phyloP scores from a whole-genome alignment of 148 eudicot species.

The Persicaria tinctoria region DNA sequence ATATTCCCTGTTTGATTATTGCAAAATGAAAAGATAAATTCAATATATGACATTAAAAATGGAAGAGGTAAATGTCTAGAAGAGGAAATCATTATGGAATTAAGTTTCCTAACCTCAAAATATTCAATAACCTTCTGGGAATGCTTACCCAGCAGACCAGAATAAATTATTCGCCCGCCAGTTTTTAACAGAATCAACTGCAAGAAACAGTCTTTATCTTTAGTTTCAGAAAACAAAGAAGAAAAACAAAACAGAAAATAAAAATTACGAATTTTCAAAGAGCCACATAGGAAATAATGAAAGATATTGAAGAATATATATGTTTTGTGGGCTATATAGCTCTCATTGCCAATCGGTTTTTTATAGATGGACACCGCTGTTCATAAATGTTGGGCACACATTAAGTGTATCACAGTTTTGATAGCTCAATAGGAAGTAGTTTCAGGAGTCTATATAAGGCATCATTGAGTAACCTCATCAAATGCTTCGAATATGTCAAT shows the following conservation, averaged over 20 bases:
- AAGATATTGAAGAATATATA: too few relatives aligned
- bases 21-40: not conserved
- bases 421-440: too few relatives aligned
- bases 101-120: slow-evolving; percentile 50
- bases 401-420: too few relatives aligned
- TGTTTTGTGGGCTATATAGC: too few relatives aligned
- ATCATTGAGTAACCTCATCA: slow-evolving; percentile 48
- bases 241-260: not conserved
- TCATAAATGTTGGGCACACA: too few relatives aligned
- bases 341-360: too few relatives aligned
- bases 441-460: too few relatives aligned
- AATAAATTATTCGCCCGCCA: slow-evolving; percentile 67
- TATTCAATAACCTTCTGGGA: slow-evolving; percentile 55
- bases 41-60: not conserved
- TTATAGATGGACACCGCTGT: too few relatives aligned
- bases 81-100: too few relatives aligned
- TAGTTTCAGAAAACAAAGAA: not conserved
- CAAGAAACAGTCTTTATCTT: slow-evolving; percentile 13
- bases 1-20: slow-evolving; percentile 32
- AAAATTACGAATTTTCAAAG: too few relatives aligned
- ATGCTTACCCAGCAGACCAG: slow-evolving; percentile 63
- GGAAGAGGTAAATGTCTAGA: not conserved
- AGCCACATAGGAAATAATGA: too few relatives aligned
- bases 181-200: slow-evolving; percentile 64
- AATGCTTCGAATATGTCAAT: slow-evolving; percentile 87